Percentiles rank a stretch among this genome's conserved stretches.
These are phyloP conservation scores for Gomphus sp. DNA, from an alignment of 1,284 basidiomycete genomes.

Conservation along the genomic window DNA sequence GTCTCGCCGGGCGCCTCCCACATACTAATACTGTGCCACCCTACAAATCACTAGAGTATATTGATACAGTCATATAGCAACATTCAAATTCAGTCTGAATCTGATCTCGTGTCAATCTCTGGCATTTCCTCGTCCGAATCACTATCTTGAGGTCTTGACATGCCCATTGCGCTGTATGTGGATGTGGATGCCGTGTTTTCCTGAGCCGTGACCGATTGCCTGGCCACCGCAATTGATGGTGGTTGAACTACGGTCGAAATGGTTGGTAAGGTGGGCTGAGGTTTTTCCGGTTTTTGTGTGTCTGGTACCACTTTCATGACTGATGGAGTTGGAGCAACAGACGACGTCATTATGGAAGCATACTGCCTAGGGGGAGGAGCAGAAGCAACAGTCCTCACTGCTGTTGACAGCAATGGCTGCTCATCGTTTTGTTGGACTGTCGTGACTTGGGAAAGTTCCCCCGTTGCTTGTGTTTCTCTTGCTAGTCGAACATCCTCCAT, in stretches of 20 bases:
- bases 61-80: background rate
- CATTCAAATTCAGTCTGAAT: slow-evolving; percentile 24
- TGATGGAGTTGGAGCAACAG: background rate
- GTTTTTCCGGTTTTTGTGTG: background rate
- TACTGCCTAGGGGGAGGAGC: background rate
- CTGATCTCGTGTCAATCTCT: slow-evolving; percentile 40
- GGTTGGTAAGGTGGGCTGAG: background rate
- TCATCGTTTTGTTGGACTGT: slow-evolving; percentile 2
- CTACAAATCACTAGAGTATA: background rate
- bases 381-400: background rate
- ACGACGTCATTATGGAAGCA: background rate
- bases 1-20: background rate
- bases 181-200: background rate
- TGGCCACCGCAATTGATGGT: background rate
- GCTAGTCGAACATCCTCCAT: background rate
- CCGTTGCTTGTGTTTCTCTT: background rate
- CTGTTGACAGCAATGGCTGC: background rate
- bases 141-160: slow-evolving; percentile 26
- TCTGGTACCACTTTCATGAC: background rate
- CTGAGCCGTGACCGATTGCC: background rate
- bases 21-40: background rate
- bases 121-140: slow-evolving; percentile 47
- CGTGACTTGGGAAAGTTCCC: background rate
- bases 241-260: background rate
- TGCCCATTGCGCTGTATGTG: background rate